Base-by-base conservation (phyloP, 176 grass and related monocot genomes). In the Elymus sibiricus region DNA sequence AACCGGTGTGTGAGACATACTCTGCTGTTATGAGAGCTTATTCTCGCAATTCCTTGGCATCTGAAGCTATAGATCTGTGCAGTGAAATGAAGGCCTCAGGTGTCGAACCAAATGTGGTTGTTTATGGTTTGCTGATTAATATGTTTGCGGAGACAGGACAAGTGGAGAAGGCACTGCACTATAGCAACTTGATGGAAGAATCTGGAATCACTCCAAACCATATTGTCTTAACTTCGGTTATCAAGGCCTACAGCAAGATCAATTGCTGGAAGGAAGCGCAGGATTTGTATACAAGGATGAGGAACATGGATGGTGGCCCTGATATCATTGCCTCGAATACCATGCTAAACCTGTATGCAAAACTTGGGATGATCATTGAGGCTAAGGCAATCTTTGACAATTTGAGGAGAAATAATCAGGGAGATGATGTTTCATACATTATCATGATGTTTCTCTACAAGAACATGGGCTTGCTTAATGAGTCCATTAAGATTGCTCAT, bases 251-350 rank as follows among this genome's bases (percentile, higher is more conserved):
- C 59, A 78, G 83, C 29, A 92, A 88, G 75, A 72, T 40, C 60
- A 84, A 87, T 83, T 74, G 83, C 82, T 95, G 93, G 93, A 92
- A 83, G 82, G 88, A 95, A 90, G 90, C 93, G 29, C 88, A 95
- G 5, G 56, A 84, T 38, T 62, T 95, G 62, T 95, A 92, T 81
- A 55, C 88, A 86, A 90, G 70, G 38, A 90, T 95, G 80, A 88
- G 88, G 70, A 86, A 73, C 43, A 85, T 92, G 49, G 83, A 78
- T 84, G 80, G 64, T 24, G 90, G 93, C 22, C 93, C 93, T 84
- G 93, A 95, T 44, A 87, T 74, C 7, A 74, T 95, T 74, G 90
- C 90, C 28, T 95, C 93, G 35, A 95, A 95, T 86, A 83, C 87
- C 80, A 90, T 95, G 86, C 89, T 95, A 77, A 92, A 92, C 62